Evolutionary conservation across 2,329 filamentous ascomycete genomes (phyloP).

Genomic region (Hypocrella siamensis): DNA sequence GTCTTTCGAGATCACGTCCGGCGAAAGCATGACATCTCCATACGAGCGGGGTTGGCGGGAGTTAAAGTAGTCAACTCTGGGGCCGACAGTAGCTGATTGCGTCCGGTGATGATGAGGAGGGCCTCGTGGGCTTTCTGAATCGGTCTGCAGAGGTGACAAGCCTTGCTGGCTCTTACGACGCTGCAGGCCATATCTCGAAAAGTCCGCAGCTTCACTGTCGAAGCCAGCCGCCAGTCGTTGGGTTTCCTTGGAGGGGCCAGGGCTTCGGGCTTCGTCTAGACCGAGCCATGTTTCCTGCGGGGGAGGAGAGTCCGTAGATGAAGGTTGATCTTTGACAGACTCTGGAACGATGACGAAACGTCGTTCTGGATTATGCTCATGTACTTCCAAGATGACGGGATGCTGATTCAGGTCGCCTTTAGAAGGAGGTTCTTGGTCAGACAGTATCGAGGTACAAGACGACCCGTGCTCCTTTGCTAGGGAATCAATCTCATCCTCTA

Average conservation of each 20-base stretch:
- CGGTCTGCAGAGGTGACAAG: constrained; percentile 29
- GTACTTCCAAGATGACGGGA: constrained; percentile 48
- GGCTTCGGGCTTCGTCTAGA: not conserved
- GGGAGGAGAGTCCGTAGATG: not conserved
- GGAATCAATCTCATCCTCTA: constrained; percentile 53
- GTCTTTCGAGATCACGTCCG: constrained; percentile 24
- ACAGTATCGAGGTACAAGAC: constrained; percentile 9
- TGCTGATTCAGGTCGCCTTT: constrained; percentile 54
- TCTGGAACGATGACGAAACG: constrained; percentile 45
- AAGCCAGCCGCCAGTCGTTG: not conserved
- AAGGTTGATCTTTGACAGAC: constrained; percentile 5
- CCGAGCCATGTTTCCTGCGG: not conserved
- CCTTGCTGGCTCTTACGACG: constrained; percentile 20
- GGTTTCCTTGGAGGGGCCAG: not conserved
- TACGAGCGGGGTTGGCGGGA: constrained; percentile 12
- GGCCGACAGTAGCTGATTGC: constrained; percentile 18
- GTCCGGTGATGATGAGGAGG: constrained; percentile 17
- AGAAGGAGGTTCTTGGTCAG: constrained; percentile 39
- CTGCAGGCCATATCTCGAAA: constrained; percentile 8
- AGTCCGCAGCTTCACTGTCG: not conserved
- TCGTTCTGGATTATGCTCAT: constrained; percentile 43
- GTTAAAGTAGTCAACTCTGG: constrained; percentile 16
- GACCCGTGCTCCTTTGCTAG: constrained; percentile 43
- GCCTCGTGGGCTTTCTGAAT: constrained; percentile 12
- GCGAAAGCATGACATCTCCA: constrained; percentile 22